A percentile compares a stretch with the other conserved stretches of the same genome.
Conservation (phyloP, 2,329 filamentous ascomycete species). For the Pseudopyrenochaeta lycopersici region DNA sequence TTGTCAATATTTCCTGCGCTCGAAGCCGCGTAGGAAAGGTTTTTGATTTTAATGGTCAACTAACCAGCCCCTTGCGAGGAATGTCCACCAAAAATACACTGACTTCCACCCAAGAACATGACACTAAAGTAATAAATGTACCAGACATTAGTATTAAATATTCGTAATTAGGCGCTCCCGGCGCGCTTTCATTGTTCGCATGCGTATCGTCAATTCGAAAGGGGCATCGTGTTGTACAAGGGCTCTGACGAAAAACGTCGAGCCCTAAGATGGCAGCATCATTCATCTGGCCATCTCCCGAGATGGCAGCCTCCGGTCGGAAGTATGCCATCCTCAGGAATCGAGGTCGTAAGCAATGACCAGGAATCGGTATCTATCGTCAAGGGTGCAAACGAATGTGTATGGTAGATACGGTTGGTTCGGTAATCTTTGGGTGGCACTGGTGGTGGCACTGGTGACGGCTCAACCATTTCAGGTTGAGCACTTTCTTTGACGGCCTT, state of each 20-base stretch:
- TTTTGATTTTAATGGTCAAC: background rate
- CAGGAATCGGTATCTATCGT: conserved; percentile 5
- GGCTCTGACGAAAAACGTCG: background rate
- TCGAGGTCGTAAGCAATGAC: background rate
- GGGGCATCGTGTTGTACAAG: background rate
- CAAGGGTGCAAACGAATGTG: background rate
- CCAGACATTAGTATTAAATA: background rate
- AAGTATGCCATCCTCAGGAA: conserved; percentile 1
- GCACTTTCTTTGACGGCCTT: conserved; percentile 18
- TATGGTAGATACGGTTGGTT: background rate
- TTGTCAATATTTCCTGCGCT: background rate
- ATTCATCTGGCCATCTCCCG: conserved; percentile 1
- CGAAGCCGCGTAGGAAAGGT: too few relatives aligned
- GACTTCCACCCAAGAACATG: background rate
- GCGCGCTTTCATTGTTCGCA: background rate
- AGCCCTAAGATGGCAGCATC: background rate
- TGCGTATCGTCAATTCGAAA: background rate
- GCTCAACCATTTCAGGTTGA: conserved; percentile 4
- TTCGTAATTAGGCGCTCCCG: background rate
- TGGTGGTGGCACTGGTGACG: conserved; percentile 10
- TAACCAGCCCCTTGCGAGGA: too few relatives aligned
- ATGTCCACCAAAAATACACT: background rate
- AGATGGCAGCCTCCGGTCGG: conserved; percentile 2
- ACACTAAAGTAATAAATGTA: background rate
- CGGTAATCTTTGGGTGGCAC: conserved; percentile 22